Conservation (phyloP, 495 filamentous ascomycete species). For the Rostrohypoxylon terebratum region DNA sequence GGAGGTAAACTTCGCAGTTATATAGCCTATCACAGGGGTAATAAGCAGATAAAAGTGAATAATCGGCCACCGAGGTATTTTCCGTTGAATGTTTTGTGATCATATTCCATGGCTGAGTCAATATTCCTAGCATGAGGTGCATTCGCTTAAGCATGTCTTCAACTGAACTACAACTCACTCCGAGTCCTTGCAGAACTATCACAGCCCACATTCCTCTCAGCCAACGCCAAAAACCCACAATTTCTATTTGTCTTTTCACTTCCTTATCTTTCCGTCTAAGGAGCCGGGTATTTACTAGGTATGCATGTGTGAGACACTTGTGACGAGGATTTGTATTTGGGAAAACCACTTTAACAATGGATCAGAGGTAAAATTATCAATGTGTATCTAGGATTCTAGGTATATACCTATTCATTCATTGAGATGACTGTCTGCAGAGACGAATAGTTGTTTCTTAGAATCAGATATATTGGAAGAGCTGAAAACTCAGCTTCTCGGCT, state of each 20-base stretch:
- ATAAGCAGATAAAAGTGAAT: too few relatives aligned
- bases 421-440: too few relatives aligned
- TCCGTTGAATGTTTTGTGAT: background rate
- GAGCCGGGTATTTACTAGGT: background rate
- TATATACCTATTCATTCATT: too few relatives aligned
- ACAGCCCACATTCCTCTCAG: background rate
- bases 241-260: background rate
- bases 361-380: background rate
- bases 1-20: too few relatives aligned
- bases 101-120: background rate
- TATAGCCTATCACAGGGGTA: too few relatives aligned
- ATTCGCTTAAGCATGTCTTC: constrained; percentile 4
- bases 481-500: too few relatives aligned
- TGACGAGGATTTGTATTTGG: background rate
- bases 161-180: background rate
- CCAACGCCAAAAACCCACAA: background rate
- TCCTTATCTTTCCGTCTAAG: background rate
- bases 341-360: background rate
- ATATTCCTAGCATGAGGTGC: background rate
- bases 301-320: background rate
- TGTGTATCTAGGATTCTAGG: too few relatives aligned
- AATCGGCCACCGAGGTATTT: background rate
- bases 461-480: too few relatives aligned
- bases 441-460: too few relatives aligned
- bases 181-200: background rate